phyloP scores from a whole-genome alignment of 129 eudicot species.

The Smallanthus sonchifolius region DNA sequence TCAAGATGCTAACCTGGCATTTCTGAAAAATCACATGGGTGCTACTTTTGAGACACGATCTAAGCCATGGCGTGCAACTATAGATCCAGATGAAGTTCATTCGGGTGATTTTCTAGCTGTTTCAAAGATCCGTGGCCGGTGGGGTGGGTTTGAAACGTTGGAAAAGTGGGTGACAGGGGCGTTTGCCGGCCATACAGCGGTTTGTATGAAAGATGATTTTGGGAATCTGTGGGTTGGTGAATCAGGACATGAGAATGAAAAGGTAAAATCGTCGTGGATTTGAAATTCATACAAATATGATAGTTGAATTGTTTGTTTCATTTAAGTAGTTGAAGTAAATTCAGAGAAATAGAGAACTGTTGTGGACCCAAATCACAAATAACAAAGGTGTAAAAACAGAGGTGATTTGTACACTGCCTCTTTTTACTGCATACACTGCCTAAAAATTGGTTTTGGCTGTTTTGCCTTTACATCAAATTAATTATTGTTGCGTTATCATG shows the following conservation, averaged over 20 bases:
- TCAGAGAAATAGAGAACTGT: no score
- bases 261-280: slow-evolving; percentile 47
- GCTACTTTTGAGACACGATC: slow-evolving; percentile 88
- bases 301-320: neutral
- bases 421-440: no score
- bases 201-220: slow-evolving; percentile 84
- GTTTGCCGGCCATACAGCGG: slow-evolving; percentile 98
- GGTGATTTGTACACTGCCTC: no score
- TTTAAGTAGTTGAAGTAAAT: no score
- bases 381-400: no score
- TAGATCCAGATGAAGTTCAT: slow-evolving; percentile 89
- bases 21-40: slow-evolving; percentile 93
- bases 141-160: slow-evolving; percentile 99
- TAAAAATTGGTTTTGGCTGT: no score
- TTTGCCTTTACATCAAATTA: no score
- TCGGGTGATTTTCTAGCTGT: slow-evolving; percentile 96
- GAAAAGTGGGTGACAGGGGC: slow-evolving; percentile 99
- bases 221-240: slow-evolving; percentile 99
- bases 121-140: slow-evolving; percentile 97
- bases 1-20: slow-evolving; percentile 75
- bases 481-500: no score
- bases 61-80: slow-evolving; percentile 79
- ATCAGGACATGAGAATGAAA: slow-evolving; percentile 99
- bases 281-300: neutral
- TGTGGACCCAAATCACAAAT: no score